These are phyloP conservation scores for Agaricus sinodeliciosus DNA, from an alignment of 768 basidiomycete species.

Conservation along the genomic window DNA sequence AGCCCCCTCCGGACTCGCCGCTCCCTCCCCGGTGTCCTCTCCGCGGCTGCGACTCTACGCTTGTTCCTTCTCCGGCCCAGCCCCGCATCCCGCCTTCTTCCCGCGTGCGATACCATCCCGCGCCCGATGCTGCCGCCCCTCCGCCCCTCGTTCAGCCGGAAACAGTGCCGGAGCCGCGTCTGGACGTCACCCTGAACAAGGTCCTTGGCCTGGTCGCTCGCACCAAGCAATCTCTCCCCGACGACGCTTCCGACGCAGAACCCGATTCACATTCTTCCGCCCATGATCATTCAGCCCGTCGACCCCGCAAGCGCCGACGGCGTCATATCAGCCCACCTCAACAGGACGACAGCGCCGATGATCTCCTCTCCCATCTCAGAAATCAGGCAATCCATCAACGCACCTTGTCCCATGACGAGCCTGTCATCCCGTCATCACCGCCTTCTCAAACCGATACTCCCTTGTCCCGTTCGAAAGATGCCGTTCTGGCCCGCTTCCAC, in stretches of 20 bases:
- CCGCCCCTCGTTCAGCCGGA: slow-evolving; percentile 10
- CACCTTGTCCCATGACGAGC: slow-evolving; percentile 23
- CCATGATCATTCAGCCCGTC: slow-evolving; percentile 12
- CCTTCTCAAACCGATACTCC: background rate
- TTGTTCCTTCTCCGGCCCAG: slow-evolving; percentile 17
- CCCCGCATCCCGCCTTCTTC: slow-evolving; percentile 37
- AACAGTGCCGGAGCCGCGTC: slow-evolving; percentile 14
- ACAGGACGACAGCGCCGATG: slow-evolving; percentile 18
- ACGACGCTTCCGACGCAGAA: slow-evolving; percentile 20
- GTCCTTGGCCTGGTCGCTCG: slow-evolving; percentile 38
- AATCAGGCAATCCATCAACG: slow-evolving; percentile 24
- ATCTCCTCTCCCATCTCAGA: slow-evolving; percentile 33
- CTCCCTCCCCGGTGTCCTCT: slow-evolving; percentile 21
- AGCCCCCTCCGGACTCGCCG: background rate
- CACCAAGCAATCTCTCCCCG: slow-evolving; percentile 9
- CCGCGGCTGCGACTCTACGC: slow-evolving; percentile 21
- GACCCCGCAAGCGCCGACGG: slow-evolving; percentile 25
- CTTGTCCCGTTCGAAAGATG: slow-evolving; percentile 17
- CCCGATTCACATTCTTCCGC: slow-evolving; percentile 11
- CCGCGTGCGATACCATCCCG: slow-evolving; percentile 25
- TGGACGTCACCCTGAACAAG: slow-evolving; percentile 57
- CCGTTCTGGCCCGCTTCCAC: slow-evolving; percentile 36
- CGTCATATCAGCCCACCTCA: slow-evolving; percentile 12
- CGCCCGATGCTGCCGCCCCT: slow-evolving; percentile 19
- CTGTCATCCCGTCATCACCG: slow-evolving; percentile 20